Base-by-base conservation (phyloP, 164 flowering plant genomes). In the Tetracentron sinense region DNA sequence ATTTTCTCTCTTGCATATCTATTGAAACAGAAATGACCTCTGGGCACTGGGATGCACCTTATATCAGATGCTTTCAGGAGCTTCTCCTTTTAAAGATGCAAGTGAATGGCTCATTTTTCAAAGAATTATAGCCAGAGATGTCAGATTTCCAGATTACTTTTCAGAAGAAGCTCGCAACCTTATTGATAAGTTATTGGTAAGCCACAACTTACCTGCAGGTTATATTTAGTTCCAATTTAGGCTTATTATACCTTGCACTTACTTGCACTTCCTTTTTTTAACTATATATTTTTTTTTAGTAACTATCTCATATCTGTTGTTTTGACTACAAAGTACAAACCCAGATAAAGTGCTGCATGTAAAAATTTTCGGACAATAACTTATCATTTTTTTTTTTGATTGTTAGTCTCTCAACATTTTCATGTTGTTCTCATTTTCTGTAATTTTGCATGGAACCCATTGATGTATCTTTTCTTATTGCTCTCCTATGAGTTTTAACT, bases 41-140 rank as follows among this genome's bases (percentile, higher is more conserved):
- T 95, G 99, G 97, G 97, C 99, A 19, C 89, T 95, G 63, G 99
- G 99, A 56, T 95, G 99, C 88, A 95, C 99, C 62, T 71, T 95
- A 79, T 92, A 88, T 80, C 99, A 95, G 80, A 95, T 95, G 99
- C 97, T 95, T 77, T 90, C 97, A 31, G 99, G 99, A 66, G 77
- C 88, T 72, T 86, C 98, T 75, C 99, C 99, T 56, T 92, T 95
- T 75, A 92, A 92, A 83, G 99, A 92, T 81, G 89, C 96, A 53
- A 95, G 99, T 67, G 99, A 95, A 74, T 95, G 99, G 99, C 96
- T 95, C 42, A 95, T 88, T 68, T 95, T 95, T 68, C 99, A 95
- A 78, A 88, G 87, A 75, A 95, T 95, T 65, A 87, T 88, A 30
- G 97, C 99, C 12, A 79, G 98, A 66, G 99, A 95, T 65, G 70